Percentiles rank a stretch among this genome's conserved stretches.
phyloP scores from a whole-genome alignment of 345 rosid genomes.

The Rubroshorea leprosula region DNA sequence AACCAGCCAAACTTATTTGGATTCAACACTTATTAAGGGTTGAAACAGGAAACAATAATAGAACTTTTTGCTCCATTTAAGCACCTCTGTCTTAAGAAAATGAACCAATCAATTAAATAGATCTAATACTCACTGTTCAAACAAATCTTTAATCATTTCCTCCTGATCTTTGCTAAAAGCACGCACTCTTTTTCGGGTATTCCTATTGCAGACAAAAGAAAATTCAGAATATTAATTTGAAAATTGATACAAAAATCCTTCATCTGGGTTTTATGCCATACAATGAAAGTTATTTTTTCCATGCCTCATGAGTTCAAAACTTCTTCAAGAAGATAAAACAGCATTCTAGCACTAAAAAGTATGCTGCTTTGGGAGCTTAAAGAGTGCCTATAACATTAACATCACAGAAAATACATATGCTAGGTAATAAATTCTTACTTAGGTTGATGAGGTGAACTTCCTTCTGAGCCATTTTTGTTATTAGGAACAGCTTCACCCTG shows the following conservation, averaged over 20 bases:
- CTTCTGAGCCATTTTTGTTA: constrained; percentile 30
- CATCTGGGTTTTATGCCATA: neutral
- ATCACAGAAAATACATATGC: neutral
- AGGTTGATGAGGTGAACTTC: constrained; percentile 32
- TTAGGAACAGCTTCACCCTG: constrained; percentile 24
- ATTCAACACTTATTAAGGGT: neutral
- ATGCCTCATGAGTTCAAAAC: constrained; percentile 9
- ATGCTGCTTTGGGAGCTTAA: neutral
- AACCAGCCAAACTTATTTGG: neutral
- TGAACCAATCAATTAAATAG: neutral
- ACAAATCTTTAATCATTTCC: constrained; percentile 55
- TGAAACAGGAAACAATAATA: too few species aligned
- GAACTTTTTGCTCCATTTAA: too few species aligned
- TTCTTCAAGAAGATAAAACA: constrained; percentile 4
- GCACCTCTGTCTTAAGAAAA: too few species aligned
- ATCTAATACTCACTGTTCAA: constrained; percentile 64
- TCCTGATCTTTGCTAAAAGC: constrained; percentile 77
- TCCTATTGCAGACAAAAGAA: constrained; percentile 42
- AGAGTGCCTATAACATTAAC: neutral
- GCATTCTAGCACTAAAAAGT: neutral
- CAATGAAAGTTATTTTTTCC: neutral
- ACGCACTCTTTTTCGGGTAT: constrained; percentile 55
- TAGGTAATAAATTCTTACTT: constrained; percentile 39
- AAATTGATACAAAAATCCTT: neutral
- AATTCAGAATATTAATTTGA: constrained; percentile 14